A percentile compares a stretch with the other conserved stretches of the same genome.
These are phyloP conservation scores for Globisporangium perplexum DNA, from an alignment of 352 stramenopile genomes.

Conservation along the genomic window DNA sequence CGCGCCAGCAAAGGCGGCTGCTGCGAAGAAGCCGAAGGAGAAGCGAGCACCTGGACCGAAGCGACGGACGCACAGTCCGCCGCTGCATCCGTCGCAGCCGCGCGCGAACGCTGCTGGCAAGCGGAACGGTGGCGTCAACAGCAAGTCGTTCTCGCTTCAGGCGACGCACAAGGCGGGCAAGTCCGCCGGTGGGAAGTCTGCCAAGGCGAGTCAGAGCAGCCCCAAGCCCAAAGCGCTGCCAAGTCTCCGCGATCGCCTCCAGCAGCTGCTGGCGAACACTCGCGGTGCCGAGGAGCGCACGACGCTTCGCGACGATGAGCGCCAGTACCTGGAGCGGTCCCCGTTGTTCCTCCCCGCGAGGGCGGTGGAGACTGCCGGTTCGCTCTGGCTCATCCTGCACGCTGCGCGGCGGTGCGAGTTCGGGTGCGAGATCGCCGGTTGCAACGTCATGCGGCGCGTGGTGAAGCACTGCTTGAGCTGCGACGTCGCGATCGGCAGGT, in stretches of 20 bases:
- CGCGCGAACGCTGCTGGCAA: slow-evolving; percentile 1
- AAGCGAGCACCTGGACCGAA: slow-evolving; percentile 9
- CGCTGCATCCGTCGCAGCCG: slow-evolving; percentile 14
- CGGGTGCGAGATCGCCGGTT: slow-evolving; percentile 49
- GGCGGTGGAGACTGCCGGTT: slow-evolving; percentile 53
- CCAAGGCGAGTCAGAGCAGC: not conserved
- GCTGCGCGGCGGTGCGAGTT: slow-evolving; percentile 29
- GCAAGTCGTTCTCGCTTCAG: slow-evolving; percentile 19
- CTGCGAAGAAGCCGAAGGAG: slow-evolving; percentile 16
- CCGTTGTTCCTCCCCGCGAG: slow-evolving; percentile 48
- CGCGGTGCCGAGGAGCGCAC: slow-evolving; percentile 1
- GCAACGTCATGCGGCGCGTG: slow-evolving; percentile 65
- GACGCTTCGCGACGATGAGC: slow-evolving; percentile 36
- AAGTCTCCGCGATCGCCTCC: slow-evolving; percentile 18
- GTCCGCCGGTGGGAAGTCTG: slow-evolving; percentile 18
- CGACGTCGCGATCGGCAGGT: slow-evolving; percentile 51
- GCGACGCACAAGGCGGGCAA: not conserved
- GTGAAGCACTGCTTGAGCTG: slow-evolving; percentile 59
- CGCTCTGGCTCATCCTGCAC: slow-evolving; percentile 67
- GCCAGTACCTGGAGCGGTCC: slow-evolving; percentile 44
- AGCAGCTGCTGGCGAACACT: slow-evolving; percentile 11
- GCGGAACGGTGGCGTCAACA: not conserved
- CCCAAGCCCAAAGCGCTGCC: not conserved
- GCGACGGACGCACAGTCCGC: slow-evolving; percentile 18
- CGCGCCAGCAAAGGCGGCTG: slow-evolving; percentile 1